These are phyloP conservation scores for Phialophora tarda DNA, from an alignment of 2,329 filamentous ascomycete species.

Conservation along the genomic window DNA sequence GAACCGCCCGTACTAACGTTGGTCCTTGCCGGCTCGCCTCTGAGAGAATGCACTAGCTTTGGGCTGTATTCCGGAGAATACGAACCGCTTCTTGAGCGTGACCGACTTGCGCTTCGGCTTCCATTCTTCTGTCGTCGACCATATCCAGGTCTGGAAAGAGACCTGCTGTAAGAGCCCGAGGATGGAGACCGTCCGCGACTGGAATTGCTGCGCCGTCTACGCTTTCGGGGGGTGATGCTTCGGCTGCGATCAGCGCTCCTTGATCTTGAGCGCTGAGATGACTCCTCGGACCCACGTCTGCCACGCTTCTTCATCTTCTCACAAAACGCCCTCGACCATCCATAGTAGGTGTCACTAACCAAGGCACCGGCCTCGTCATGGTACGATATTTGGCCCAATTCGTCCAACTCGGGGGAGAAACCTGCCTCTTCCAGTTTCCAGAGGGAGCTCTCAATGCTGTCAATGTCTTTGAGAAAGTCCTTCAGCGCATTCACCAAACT, in stretches of 20 bases:
- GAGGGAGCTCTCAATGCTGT: constrained; percentile 58
- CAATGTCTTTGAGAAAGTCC: constrained; percentile 70
- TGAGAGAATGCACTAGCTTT: constrained; percentile 1
- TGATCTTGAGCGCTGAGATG: constrained; percentile 23
- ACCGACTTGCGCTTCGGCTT: constrained; percentile 27
- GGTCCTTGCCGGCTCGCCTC: neutral
- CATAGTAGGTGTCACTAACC: constrained; percentile 79
- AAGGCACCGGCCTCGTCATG: constrained; percentile 70
- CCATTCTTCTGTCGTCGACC: neutral
- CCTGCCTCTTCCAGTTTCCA: constrained; percentile 61
- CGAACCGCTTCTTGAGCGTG: constrained; percentile 36
- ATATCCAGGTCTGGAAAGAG: constrained; percentile 40
- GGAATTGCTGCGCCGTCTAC: constrained; percentile 50
- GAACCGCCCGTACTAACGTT: constrained; percentile 11
- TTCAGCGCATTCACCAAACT: constrained; percentile 72
- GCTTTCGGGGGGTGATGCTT: constrained; percentile 52
- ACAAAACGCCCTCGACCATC: constrained; percentile 82
- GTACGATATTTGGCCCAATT: constrained; percentile 72
- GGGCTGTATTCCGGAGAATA: constrained; percentile 13
- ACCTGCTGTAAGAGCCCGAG: constrained; percentile 41
- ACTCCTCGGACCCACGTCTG: constrained; percentile 32
- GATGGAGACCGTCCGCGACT: constrained; percentile 41
- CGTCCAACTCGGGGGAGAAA: constrained; percentile 68
- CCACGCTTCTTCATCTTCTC: constrained; percentile 71
- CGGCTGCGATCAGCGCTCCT: constrained; percentile 45